Evolutionary conservation across 2,329 filamentous ascomycete species (phyloP), one percentile per base, ranked within the genome.

Genomic region (Keithomyces neogunnii): DNA sequence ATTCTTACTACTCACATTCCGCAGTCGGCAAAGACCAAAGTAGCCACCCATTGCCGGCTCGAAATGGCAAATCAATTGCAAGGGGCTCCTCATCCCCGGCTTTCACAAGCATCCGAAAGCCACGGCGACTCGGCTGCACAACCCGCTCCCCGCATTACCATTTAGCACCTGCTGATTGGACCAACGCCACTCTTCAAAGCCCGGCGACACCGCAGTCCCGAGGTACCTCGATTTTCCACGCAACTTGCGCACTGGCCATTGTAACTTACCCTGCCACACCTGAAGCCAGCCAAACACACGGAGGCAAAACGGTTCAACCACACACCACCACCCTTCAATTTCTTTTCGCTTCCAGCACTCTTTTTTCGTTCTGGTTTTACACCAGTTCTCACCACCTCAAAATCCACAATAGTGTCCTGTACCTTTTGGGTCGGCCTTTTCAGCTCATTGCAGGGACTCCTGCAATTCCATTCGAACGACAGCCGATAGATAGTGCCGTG

Each of bases 111-210:
- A 42, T n/a, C 39, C 6, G 39, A 42, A 29, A 28, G 5, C 33
- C 33, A 35, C 33, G 6, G 11, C 33, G 33, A 11, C 6, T 35
- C 11, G 33, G 11, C 33, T 35, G 19, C 33, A 35, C 6, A 35
- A 11, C 33, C 33, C 33, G 19, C 39, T 43, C 40, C 26, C 49
- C 45, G 48, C 55, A 64, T 65, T 65, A 51, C 57, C 52, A 65
- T 65, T 59, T 48, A 49, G 40, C 49, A 53, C n/a, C 51, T 50
- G 47, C 43, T 60, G 55, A 64, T 65, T 66, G 62, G 63, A 45
- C 28, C 44, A 53, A 40, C 26, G 32, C 13, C 38, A n/a, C 28
- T 5, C 26, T 13, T 39, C 13, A 9, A 42, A 4, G 47, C 30
- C 11, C 48, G 51, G 39, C 51, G 8, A 52, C 42, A 31, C 42